Percentiles rank a stretch among this genome's conserved stretches.
phyloP scores from a whole-genome alignment of 2,329 filamentous ascomycete species.

The Colletotrichum lentis region DNA sequence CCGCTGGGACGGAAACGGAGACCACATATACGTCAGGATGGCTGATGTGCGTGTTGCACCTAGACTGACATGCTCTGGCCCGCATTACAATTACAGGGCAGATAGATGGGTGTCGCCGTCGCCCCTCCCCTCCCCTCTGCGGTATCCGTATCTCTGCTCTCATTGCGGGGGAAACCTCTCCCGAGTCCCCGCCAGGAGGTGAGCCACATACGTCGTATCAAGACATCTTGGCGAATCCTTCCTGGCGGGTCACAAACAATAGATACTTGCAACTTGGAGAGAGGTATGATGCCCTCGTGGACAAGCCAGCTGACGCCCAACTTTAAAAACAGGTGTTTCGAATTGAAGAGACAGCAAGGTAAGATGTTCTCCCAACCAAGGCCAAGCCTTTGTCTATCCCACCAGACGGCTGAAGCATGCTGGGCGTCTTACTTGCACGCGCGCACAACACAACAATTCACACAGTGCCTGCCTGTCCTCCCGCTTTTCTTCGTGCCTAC shows the following conservation, averaged over 20 bases:
- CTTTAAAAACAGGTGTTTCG: background rate
- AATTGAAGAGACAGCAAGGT: background rate
- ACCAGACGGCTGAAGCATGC: background rate
- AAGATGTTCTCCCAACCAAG: background rate
- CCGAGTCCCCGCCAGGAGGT: background rate
- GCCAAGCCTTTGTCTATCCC: constrained; percentile 26
- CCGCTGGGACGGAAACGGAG: background rate
- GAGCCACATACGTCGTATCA: constrained; percentile 24
- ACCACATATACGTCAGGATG: background rate
- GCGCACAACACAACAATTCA: background rate
- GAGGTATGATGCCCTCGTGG: too few species aligned
- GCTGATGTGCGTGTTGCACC: background rate
- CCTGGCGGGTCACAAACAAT: background rate
- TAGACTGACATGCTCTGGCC: background rate
- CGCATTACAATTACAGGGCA: background rate
- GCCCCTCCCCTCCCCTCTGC: background rate
- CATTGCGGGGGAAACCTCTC: background rate
- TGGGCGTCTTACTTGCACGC: constrained; percentile 1
- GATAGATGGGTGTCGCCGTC: background rate
- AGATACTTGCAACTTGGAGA: too few species aligned
- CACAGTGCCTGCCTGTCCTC: background rate
- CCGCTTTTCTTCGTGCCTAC: background rate
- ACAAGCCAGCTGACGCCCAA: background rate
- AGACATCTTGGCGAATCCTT: constrained; percentile 23
- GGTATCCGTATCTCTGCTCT: background rate